Evolutionary conservation across 2,329 filamentous ascomycete species (phyloP), one percentile per base, ranked within the genome.

Genomic region (Colletotrichum scovillei): DNA sequence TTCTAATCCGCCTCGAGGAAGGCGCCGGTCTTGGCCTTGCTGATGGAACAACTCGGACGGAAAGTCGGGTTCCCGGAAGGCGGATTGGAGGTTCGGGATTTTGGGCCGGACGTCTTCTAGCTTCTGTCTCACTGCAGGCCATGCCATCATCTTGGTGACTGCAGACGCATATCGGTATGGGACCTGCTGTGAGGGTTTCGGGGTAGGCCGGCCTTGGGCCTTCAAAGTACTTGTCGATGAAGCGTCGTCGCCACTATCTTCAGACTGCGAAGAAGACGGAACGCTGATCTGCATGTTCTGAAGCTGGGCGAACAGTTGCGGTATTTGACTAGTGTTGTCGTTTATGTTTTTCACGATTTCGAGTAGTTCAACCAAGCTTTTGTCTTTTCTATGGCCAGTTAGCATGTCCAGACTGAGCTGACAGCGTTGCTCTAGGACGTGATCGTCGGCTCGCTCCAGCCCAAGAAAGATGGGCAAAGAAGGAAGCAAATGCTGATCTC

Each of bases 331-430:
- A 69, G 63, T 59, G 8, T 76, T 79, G 75, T 91, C 89, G 75
- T 91, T 89, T 57, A 91, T 81, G 66, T 81, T 84, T 74, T 86
- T 88, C 64, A 91, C 82, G 12, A 86, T 84, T 60, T 91, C 88
- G 35, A 91, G 82, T 66, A 92, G 91, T 77, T 92, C 88, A 55
- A 89, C 85, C 76, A 91, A 82, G 2, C 89, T 91, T 80, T 89
- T 91, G 78, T 92, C 90, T 81, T 92, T 92, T 78, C 89, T 91
- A 77, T 28, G 38, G 16, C 35, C 49, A 35, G 26, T 49, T 26
- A 56, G 30, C 30, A 38, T 32, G 22, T 71, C 26, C 24, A 49
- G 22, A 24, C 71, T 58, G 55, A 19, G 35, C 42, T 59, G n/a
- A 64, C 24, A 12, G 12, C 38, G 53, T 67, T 63, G 57, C 66